Evolutionary conservation across 164 flowering plant genomes (phyloP).

Genomic region (Cinnamomum chago): DNA sequence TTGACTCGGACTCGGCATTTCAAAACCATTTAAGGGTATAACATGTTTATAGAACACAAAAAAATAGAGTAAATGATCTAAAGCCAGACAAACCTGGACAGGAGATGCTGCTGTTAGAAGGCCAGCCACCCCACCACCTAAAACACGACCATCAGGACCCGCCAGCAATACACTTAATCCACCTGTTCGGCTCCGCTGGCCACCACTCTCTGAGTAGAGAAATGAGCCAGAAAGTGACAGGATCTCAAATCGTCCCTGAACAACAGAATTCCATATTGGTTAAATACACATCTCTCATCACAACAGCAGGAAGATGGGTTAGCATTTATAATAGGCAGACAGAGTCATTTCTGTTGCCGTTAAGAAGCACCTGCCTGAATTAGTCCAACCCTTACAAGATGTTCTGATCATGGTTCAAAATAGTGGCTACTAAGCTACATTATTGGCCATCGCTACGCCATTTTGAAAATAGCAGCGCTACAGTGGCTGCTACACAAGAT

Average conservation of each 20-base stretch:
- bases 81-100: slow-evolving; percentile 55
- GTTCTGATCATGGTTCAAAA: no score
- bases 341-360: no score
- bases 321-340: no score
- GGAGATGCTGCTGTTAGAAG: slow-evolving; percentile 80
- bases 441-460: no score
- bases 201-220: slow-evolving; percentile 60
- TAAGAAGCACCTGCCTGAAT: no score
- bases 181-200: slow-evolving; percentile 78
- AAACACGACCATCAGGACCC: slow-evolving; percentile 87
- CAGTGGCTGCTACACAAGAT: no score
- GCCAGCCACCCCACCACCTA: slow-evolving; percentile 92
- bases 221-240: slow-evolving; percentile 86
- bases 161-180: slow-evolving; percentile 77
- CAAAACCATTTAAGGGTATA: no score
- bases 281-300: background rate
- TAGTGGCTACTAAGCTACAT: no score
- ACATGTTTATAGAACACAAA: background rate
- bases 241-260: slow-evolving; percentile 82
- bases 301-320: no score
- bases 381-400: no score
- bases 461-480: no score
- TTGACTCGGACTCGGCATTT: no score
- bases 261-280: slow-evolving; percentile 1
- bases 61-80: background rate